Conservation (phyloP, 345 rosid species). For the Pelargonium nanum region DNA sequence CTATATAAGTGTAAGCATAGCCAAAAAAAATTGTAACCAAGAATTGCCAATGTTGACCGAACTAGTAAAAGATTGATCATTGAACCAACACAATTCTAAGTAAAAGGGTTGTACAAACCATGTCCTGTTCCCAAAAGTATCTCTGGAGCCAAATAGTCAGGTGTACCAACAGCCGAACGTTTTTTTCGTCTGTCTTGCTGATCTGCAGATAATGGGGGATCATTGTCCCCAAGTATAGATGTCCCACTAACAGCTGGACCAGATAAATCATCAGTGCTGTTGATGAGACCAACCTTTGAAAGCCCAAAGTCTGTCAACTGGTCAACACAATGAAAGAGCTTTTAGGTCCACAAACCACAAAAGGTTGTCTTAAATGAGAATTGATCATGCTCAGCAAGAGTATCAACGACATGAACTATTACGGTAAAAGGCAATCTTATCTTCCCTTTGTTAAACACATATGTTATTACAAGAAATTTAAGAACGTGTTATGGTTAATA, state of each 20-base stretch:
- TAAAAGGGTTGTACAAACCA: conserved; percentile 54
- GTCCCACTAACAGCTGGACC: conserved; percentile 80
- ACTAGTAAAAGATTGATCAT: background rate
- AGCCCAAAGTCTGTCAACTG: conserved; percentile 90
- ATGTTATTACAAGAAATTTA: no score
- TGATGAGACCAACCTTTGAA: conserved; percentile 94
- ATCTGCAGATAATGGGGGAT: conserved; percentile 54
- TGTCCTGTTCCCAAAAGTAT: conserved; percentile 98
- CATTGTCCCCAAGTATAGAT: conserved; percentile 79
- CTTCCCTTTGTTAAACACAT: background rate
- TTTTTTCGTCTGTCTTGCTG: conserved; percentile 72
- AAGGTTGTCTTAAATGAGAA: background rate
- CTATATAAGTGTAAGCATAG: background rate
- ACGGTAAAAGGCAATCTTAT: background rate
- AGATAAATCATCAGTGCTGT: conserved; percentile 96
- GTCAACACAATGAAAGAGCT: conserved; percentile 12
- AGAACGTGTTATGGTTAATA: no score
- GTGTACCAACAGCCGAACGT: conserved; percentile 99
- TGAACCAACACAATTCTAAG: conserved; percentile 17
- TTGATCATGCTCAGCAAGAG: background rate
- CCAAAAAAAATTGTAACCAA: background rate
- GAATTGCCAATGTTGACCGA: background rate
- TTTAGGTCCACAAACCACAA: background rate
- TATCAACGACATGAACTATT: no score
- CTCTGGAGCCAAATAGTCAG: conserved; percentile 99